Evolutionary conservation across 805 yeast genomes (phyloP).

Genomic region (Priceomyces medius): DNA sequence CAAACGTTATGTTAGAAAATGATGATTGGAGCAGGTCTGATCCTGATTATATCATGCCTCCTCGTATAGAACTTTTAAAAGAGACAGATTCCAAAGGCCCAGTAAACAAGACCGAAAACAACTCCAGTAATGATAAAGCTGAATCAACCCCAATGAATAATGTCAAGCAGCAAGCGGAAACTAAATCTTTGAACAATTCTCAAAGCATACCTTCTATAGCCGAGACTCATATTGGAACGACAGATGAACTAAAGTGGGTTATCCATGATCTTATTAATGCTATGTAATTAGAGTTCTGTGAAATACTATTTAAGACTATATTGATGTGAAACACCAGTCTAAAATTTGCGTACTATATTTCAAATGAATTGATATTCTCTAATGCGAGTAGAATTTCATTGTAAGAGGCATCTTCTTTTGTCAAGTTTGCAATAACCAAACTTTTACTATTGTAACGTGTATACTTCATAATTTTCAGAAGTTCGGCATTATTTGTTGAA

Average conservation of each 20-base stretch:
- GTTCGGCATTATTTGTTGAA: not conserved
- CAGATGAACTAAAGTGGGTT: conserved; percentile 70
- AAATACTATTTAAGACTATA: not conserved
- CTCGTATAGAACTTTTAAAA: conserved; percentile 15
- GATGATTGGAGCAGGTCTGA: conserved; percentile 45
- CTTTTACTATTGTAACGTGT: conserved; percentile 31
- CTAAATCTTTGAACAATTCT: not conserved
- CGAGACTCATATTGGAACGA: conserved; percentile 50
- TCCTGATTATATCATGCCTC: conserved; percentile 33
- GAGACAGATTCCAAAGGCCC: conserved; percentile 5
- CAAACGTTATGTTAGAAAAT: conserved; percentile 51
- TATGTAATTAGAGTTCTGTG: conserved; percentile 18
- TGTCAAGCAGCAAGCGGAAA: not conserved
- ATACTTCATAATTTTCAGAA: conserved; percentile 6
- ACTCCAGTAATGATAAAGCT: not conserved
- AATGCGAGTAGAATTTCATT: conserved; percentile 13
- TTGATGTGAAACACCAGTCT: not conserved
- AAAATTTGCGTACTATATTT: not conserved
- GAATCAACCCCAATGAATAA: not conserved
- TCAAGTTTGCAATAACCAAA: conserved; percentile 29
- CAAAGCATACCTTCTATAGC: conserved; percentile 6
- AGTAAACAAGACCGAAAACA: conserved; percentile 1
- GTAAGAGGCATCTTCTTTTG: conserved; percentile 12
- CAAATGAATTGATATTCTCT: conserved; percentile 10
- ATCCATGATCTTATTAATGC: conserved; percentile 61